phyloP scores from a whole-genome alignment of 148 eudicot species.

The Fagopyrum tataricum region DNA sequence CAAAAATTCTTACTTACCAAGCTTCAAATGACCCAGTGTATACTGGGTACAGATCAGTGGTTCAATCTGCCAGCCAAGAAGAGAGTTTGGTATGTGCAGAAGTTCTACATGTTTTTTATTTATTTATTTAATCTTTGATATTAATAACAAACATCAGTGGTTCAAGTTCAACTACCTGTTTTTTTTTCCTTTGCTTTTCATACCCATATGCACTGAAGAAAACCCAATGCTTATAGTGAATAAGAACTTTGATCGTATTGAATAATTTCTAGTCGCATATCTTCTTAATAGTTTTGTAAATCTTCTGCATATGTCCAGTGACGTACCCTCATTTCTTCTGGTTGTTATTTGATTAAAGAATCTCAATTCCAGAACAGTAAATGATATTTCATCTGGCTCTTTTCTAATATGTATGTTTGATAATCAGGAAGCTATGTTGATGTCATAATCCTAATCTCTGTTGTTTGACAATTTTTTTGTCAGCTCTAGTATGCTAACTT shows the following conservation, averaged over 20 bases:
- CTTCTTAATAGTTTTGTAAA: background rate
- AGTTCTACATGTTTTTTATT: background rate
- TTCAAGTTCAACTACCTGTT: too few species aligned
- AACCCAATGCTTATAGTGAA: too few species aligned
- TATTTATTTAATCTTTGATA: background rate
- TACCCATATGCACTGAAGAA: too few species aligned
- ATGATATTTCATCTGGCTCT: background rate
- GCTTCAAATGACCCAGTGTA: conserved; percentile 77
- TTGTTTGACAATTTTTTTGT: background rate
- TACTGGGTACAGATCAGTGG: conserved; percentile 69
- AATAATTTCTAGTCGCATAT: background rate
- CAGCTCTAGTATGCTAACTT: background rate
- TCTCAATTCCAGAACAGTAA: background rate
- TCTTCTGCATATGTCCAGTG: background rate
- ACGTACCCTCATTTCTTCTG: background rate
- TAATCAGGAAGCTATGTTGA: background rate
- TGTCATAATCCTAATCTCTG: background rate
- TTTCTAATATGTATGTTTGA: background rate
- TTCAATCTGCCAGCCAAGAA: conserved; percentile 77
- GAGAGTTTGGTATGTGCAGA: conserved; percentile 53
- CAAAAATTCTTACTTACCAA: conserved; percentile 69
- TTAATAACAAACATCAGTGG: background rate
- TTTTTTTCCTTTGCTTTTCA: too few species aligned
- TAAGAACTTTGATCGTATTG: background rate
- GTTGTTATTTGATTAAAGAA: background rate